phyloP scores from a whole-genome alignment of 2,329 filamentous ascomycete species.

The Whalleya microplaca region DNA sequence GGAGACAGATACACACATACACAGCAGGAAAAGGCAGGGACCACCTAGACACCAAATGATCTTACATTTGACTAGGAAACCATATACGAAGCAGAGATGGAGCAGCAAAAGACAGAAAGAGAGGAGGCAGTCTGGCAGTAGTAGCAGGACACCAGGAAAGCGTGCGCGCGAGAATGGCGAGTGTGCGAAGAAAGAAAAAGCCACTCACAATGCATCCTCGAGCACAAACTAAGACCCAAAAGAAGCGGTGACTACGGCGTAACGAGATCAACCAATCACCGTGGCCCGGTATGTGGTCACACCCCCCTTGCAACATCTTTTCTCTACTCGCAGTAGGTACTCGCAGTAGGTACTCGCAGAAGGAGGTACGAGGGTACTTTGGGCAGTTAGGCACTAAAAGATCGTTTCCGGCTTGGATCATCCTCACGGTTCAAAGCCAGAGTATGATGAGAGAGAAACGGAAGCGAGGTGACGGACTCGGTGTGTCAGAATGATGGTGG shows the following conservation, averaged over 20 bases:
- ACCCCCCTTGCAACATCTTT: slow-evolving; percentile 12
- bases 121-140: no score
- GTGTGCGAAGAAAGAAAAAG: slow-evolving; percentile 12
- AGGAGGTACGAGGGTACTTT: background rate
- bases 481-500: background rate
- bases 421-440: slow-evolving; percentile 6
- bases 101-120: no score
- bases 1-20: no score
- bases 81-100: slow-evolving; percentile 9
- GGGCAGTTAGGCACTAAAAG: slow-evolving; percentile 14
- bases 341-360: no score
- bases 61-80: slow-evolving; percentile 14
- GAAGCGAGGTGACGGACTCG: background rate
- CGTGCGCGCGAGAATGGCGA: slow-evolving; percentile 6
- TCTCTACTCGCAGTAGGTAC: no score
- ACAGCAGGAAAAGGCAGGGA: slow-evolving; percentile 10
- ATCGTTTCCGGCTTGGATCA: slow-evolving; percentile 18
- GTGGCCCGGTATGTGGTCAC: slow-evolving; percentile 9
- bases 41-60: slow-evolving; percentile 9
- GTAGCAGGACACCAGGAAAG: no score
- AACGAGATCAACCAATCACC: slow-evolving; percentile 18
- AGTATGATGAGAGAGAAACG: slow-evolving; percentile 3
- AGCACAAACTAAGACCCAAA: slow-evolving; percentile 13
- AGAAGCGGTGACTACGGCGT: slow-evolving; percentile 10
- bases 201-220: slow-evolving; percentile 24